Base-by-base conservation (phyloP, 352 stramenopile genomes). In the Phytophthora constricta region DNA sequence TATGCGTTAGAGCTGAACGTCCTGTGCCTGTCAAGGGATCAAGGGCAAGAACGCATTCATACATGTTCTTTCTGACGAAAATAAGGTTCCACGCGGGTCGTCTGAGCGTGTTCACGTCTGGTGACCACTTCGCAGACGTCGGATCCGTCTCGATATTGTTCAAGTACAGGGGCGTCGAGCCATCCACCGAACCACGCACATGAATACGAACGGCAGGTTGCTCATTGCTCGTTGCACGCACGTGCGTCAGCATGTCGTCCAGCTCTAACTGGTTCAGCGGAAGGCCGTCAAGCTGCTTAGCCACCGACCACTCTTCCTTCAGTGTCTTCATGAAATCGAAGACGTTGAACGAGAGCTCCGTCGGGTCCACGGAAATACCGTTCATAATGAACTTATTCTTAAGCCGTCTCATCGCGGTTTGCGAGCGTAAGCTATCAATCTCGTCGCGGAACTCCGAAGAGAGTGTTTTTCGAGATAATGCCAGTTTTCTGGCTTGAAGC, bases 281-380 rank as follows among this genome's bases (percentile, higher is more conserved):
- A 42, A 94, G 65, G 4, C 68, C 66, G 11, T 62, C 75, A 9
- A 94, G 70, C 61, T 91, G 77, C 62, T 92, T 91, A 17, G 85
- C 79, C 26, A 93, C 72, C 3, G 80, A 89, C 82, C 82, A 90
- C 54, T 97, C 90, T 11, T 81, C 75, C 53, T 92, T 90, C 17
- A 98, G 57, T 8, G 71, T 82, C 27, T 80, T 82, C 68, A 97
- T 80, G 19, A 98, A 92, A 57, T 97, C 81, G 48, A 98, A 98
- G 17, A 96, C 76, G 73, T 98, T 98, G 66, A 98, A 98, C 8
- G 89, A 96, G 2, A 78, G 76, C 50, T 91, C 80, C 53, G 77
- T 89, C 10, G 92, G 79, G 52, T 97, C 84, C 9, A 98, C 65
- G 10, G 72, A 62, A 47, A 94, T 91, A 19, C 92, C 93, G 54